These are phyloP conservation scores for Thermochaetoides thermophila DNA, from an alignment of 495 filamentous ascomycete species.

Conservation along the genomic window DNA sequence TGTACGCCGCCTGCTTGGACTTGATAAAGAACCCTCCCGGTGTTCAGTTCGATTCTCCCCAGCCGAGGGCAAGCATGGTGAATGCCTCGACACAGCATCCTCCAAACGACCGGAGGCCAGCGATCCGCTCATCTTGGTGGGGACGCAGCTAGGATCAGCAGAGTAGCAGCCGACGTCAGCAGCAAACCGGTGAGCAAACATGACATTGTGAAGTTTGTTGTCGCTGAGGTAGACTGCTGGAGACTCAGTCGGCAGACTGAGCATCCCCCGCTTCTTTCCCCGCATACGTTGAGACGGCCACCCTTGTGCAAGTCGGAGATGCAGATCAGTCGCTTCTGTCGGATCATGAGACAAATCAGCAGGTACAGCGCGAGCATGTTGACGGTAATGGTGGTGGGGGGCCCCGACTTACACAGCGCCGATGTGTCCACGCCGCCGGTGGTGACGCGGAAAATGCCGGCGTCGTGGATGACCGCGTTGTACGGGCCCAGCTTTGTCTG, in stretches of 20 bases:
- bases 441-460: conserved; percentile 24
- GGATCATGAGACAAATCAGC: conserved; percentile 36
- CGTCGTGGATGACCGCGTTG: conserved; percentile 45
- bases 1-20: conserved; percentile 4
- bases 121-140: conserved; percentile 42
- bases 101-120: conserved; percentile 29
- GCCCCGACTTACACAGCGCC: no score
- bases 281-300: conserved; percentile 28
- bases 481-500: conserved; percentile 34
- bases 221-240: conserved; percentile 29
- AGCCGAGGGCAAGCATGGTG: conserved; percentile 30
- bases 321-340: conserved; percentile 36
- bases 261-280: background rate
- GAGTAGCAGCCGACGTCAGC: conserved; percentile 30
- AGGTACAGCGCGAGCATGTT: conserved; percentile 46
- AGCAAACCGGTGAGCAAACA: conserved; percentile 40
- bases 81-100: conserved; percentile 29
- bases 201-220: conserved; percentile 38
- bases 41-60: conserved; percentile 13
- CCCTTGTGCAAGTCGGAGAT: conserved; percentile 36
- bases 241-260: conserved; percentile 12
- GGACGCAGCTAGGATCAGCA: conserved; percentile 45
- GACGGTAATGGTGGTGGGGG: conserved; percentile 38
- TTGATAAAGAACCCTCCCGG: conserved; percentile 15
- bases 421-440: conserved; percentile 24